phyloP scores from a whole-genome alignment of 1,284 basidiomycete species.

The Ustilago cynodontis region DNA sequence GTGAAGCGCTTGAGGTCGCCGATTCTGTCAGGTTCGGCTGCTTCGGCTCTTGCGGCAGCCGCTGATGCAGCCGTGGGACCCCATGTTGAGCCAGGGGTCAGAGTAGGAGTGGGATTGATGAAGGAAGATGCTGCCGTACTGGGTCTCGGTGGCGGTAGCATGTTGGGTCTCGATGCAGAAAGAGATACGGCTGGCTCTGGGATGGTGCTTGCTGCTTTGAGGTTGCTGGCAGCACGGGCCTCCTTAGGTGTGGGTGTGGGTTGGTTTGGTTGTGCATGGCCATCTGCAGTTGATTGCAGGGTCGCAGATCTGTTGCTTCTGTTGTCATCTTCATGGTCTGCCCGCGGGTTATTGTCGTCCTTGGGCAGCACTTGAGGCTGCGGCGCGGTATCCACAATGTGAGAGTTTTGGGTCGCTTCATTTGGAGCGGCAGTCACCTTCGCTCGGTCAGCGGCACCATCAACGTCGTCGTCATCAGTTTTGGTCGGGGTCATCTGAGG shows the following conservation, averaged over 20 bases:
- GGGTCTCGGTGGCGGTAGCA: slow-evolving; percentile 42
- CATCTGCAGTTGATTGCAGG: slow-evolving; percentile 1
- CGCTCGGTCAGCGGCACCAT: background rate
- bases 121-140: slow-evolving; percentile 49
- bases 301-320: background rate
- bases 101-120: slow-evolving; percentile 46
- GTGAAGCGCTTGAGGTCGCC: slow-evolving; percentile 66
- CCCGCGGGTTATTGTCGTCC: background rate
- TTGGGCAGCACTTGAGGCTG: background rate
- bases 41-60: slow-evolving; percentile 46
- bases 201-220: slow-evolving; percentile 45
- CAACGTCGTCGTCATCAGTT: background rate
- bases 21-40: slow-evolving; percentile 51
- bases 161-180: slow-evolving; percentile 37
- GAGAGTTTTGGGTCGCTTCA: background rate
- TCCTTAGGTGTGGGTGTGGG: slow-evolving; percentile 23
- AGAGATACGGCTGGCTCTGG: slow-evolving; percentile 49
- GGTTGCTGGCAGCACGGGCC: slow-evolving; percentile 28
- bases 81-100: slow-evolving; percentile 52
- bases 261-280: background rate
- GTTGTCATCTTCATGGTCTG: background rate
- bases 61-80: slow-evolving; percentile 45
- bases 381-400: background rate
- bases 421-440: background rate
- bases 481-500: background rate